Percentiles rank a stretch among this genome's conserved stretches.
Conservation (phyloP, 805 yeast genomes). For the Kodamaea leandrae region DNA sequence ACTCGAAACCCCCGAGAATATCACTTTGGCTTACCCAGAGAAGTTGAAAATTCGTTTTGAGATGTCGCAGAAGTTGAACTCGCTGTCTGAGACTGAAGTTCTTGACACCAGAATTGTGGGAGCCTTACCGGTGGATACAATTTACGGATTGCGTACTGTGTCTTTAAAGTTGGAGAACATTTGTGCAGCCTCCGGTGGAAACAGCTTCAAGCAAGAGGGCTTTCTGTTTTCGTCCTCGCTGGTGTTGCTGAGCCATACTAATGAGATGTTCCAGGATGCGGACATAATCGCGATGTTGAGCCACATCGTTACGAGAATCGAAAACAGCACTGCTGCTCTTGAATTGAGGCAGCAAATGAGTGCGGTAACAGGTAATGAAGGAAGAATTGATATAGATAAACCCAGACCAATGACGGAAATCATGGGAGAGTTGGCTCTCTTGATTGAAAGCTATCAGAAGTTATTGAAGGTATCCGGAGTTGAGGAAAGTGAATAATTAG, state of each 20-base stretch:
- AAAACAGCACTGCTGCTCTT: conserved; percentile 47
- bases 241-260: conserved; percentile 19
- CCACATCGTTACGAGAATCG: conserved; percentile 67
- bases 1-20: conserved; percentile 85
- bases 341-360: conserved; percentile 34
- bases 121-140: conserved; percentile 40
- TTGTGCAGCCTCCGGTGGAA: conserved; percentile 49
- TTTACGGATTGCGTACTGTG: conserved; percentile 52
- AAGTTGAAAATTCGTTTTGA: conserved; percentile 60
- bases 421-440: conserved; percentile 23
- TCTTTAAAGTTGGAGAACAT: conserved; percentile 59
- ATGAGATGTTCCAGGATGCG: conserved; percentile 22
- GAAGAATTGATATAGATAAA: conserved; percentile 20
- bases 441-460: conserved; percentile 4
- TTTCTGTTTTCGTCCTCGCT: conserved; percentile 27
- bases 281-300: conserved; percentile 60
- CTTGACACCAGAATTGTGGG: conserved; percentile 35
- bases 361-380: conserved; percentile 19
- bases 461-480: background rate
- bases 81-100: conserved; percentile 24
- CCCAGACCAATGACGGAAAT: conserved; percentile 21
- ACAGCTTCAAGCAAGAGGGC: conserved; percentile 26
- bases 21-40: conserved; percentile 75
- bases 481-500: background rate
- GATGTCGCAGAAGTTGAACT: conserved; percentile 28